Percentiles rank a stretch among this genome's conserved stretches.
phyloP scores from a whole-genome alignment of 192 early-diverging fungal species.

The Coemansia sp. region DNA sequence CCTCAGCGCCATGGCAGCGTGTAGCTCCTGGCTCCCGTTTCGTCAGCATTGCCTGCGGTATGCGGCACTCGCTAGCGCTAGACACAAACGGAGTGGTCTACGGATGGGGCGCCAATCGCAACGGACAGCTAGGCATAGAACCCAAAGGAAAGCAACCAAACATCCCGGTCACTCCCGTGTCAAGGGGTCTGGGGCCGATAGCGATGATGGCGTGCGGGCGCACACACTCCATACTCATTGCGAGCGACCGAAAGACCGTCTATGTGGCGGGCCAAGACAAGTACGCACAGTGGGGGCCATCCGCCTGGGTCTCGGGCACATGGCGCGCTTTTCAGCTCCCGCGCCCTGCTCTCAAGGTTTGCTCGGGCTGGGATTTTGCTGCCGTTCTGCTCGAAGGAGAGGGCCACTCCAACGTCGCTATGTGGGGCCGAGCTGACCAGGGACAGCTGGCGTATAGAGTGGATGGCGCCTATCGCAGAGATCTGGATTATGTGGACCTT shows the following conservation, averaged over 20 bases:
- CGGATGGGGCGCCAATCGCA: slow-evolving; percentile 66
- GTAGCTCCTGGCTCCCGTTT: slow-evolving; percentile 15
- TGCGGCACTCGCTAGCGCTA: slow-evolving; percentile 63
- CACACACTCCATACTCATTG: slow-evolving; percentile 58
- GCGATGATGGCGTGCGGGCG: slow-evolving; percentile 64
- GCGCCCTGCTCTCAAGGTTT: slow-evolving; percentile 18
- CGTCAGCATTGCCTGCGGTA: slow-evolving; percentile 59
- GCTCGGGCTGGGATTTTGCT: slow-evolving; percentile 51
- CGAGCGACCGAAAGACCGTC: slow-evolving; percentile 43
- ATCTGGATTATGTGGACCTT: slow-evolving; percentile 13
- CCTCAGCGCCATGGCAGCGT: not conserved
- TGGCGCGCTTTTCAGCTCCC: slow-evolving; percentile 16
- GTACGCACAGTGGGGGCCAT: slow-evolving; percentile 60
- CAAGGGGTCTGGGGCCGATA: slow-evolving; percentile 32
- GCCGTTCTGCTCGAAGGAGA: slow-evolving; percentile 62
- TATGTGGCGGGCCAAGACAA: slow-evolving; percentile 63
- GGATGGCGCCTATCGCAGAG: not conserved
- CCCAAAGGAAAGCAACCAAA: not conserved
- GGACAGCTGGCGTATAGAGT: slow-evolving; percentile 57
- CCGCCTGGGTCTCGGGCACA: slow-evolving; percentile 2
- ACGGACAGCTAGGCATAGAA: slow-evolving; percentile 59
- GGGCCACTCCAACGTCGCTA: slow-evolving; percentile 27
- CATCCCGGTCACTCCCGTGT: slow-evolving; percentile 4
- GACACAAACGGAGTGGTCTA: slow-evolving; percentile 43
- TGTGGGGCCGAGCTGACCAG: slow-evolving; percentile 79